Conservation (phyloP, 495 filamentous ascomycete genomes). For the Sabuloglossum arenarium region DNA sequence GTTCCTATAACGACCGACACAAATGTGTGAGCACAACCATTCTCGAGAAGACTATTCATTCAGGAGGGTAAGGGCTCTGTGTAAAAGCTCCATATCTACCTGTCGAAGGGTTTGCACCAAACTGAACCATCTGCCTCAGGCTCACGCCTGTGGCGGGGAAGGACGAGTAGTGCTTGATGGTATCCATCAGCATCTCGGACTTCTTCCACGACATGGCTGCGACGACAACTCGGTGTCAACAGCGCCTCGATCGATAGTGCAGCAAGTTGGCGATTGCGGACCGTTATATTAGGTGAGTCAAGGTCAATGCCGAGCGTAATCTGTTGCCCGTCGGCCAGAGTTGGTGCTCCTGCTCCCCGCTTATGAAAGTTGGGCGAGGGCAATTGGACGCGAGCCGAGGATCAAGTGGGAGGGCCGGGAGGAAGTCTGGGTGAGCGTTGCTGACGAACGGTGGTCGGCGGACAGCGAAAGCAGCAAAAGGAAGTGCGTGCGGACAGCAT, state of each 20-base stretch:
- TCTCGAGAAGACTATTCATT: background rate
- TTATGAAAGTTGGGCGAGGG: background rate
- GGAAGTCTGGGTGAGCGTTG: background rate
- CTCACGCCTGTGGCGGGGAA: conserved; percentile 96
- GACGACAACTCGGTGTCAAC: too few relatives aligned
- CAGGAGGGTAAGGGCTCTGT: background rate
- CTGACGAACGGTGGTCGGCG: background rate
- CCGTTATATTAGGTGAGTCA: background rate
- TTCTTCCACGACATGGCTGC: conserved; percentile 53
- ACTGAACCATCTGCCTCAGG: conserved; percentile 96
- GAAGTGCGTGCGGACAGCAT: background rate
- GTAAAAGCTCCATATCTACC: conserved; percentile 29
- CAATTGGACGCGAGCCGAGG: conserved; percentile 1
- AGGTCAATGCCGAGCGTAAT: background rate
- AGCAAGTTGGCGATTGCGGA: background rate
- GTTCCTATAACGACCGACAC: conserved; percentile 36
- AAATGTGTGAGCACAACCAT: too few relatives aligned
- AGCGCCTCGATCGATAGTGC: background rate
- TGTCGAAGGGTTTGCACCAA: conserved; percentile 74
- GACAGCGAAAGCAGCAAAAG: background rate
- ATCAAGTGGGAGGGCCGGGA: background rate
- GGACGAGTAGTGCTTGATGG: conserved; percentile 94
- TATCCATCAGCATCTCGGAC: conserved; percentile 81
- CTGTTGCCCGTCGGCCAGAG: background rate
- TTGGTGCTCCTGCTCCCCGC: background rate